Conservation (phyloP, 2,329 filamentous ascomycete species). For the Penicillium sp. region DNA sequence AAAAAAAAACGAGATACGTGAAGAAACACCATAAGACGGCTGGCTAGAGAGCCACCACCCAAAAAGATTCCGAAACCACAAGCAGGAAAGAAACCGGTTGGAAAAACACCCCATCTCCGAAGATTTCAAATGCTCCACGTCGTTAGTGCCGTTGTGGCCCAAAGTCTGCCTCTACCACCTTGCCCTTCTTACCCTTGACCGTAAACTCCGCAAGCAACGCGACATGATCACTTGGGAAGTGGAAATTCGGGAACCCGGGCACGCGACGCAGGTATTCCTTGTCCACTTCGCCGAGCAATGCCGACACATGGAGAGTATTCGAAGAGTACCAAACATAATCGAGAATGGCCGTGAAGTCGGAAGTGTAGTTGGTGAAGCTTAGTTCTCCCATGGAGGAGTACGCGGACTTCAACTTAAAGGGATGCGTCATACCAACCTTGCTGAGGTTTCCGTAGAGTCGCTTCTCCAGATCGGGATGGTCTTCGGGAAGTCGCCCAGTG, state of each 20-base stretch:
- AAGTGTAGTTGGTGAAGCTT: conserved; percentile 92
- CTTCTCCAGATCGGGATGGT: conserved; percentile 69
- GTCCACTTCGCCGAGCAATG: conserved; percentile 77
- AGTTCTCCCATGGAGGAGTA: conserved; percentile 79
- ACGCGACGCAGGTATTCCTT: conserved; percentile 74
- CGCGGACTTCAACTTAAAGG: conserved; percentile 84
- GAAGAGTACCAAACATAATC: conserved; percentile 98
- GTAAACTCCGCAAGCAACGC: conserved; percentile 82
- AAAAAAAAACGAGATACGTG: conserved; percentile 15
- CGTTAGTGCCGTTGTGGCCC: conserved; percentile 41
- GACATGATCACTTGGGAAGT: conserved; percentile 88
- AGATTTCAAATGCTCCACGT: conserved; percentile 31
- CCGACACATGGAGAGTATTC: conserved; percentile 74
- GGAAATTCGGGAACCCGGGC: conserved; percentile 85
- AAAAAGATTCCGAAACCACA: conserved; percentile 37
- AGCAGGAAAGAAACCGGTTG: conserved; percentile 25
- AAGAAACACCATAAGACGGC: conserved; percentile 23
- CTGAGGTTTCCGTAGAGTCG: conserved; percentile 91
- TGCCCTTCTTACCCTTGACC: conserved; percentile 79
- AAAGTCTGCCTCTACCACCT: conserved; percentile 57
- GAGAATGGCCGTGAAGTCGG: conserved; percentile 81
- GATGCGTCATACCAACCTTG: conserved; percentile 81
- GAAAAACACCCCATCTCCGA: conserved; percentile 34
- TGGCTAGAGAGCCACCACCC: conserved; percentile 21
- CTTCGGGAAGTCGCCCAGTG: conserved; percentile 65